A percentile compares a stretch with the other conserved stretches of the same genome.
Conservation (phyloP, 2,329 filamentous ascomycete species). For the Botrytis porri region DNA sequence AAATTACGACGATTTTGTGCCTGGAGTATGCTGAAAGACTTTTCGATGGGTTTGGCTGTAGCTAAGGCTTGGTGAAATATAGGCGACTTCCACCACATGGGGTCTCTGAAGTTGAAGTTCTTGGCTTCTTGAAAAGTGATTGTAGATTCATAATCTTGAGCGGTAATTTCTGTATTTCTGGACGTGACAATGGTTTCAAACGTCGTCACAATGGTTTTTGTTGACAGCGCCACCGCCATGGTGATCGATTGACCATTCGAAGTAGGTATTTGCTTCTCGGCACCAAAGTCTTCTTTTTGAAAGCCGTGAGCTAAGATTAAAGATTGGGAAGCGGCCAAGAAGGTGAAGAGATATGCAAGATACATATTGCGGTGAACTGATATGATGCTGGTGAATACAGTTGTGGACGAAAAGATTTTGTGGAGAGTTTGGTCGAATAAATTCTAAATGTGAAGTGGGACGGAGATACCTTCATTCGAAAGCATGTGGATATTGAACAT, state of each 20-base stretch:
- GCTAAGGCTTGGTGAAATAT: too few relatives aligned
- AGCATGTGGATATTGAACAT: background rate
- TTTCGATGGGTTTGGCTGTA: too few relatives aligned
- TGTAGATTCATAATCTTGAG: background rate
- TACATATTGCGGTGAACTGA: background rate
- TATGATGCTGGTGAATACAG: background rate
- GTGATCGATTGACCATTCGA: background rate
- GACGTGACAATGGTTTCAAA: too few relatives aligned
- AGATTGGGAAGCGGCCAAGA: background rate
- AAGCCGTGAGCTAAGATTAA: background rate
- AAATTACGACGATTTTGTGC: background rate
- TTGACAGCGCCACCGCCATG: too few relatives aligned
- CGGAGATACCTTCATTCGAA: background rate
- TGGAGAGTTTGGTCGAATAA: background rate
- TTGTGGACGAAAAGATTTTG: background rate
- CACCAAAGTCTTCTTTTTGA: background rate
- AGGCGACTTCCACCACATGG: too few relatives aligned
- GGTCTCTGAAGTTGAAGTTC: too few relatives aligned
- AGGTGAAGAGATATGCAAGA: background rate
- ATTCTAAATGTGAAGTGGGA: background rate
- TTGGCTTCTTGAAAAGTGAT: background rate
- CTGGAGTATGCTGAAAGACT: background rate
- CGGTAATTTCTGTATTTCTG: background rate
- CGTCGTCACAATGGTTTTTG: background rate
- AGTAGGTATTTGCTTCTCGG: background rate